These are phyloP conservation scores for Teunomyces atbi DNA, from an alignment of 805 yeast species.

Conservation along the genomic window DNA sequence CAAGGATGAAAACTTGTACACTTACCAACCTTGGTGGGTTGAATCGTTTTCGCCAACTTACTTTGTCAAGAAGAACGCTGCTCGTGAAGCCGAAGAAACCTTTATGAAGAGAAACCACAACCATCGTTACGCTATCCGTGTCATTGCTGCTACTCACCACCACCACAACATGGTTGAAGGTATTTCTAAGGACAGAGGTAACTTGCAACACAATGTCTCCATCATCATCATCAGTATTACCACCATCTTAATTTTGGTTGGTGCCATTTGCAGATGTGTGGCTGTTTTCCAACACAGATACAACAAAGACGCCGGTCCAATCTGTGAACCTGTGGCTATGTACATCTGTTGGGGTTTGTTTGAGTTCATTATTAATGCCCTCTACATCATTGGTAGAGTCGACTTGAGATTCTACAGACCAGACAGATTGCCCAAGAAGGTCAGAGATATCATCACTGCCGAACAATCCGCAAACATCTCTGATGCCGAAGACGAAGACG, in stretches of 20 bases:
- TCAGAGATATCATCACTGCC: constrained; percentile 41
- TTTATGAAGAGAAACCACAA: constrained; percentile 48
- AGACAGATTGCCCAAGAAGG: constrained; percentile 47
- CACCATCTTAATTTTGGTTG: constrained; percentile 48
- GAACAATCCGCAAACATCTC: constrained; percentile 29
- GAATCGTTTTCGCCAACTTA: constrained; percentile 58
- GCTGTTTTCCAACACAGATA: constrained; percentile 38
- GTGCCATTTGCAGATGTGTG: constrained; percentile 51
- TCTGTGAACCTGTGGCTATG: constrained; percentile 53
- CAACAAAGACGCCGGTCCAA: constrained; percentile 16
- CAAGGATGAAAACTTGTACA: constrained; percentile 48
- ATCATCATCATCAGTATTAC: constrained; percentile 45
- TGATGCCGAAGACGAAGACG: constrained; percentile 8
- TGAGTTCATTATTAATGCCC: constrained; percentile 55
- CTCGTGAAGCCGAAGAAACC: constrained; percentile 45
- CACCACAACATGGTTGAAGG: constrained; percentile 39
- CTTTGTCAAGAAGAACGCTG: constrained; percentile 55
- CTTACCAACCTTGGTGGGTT: constrained; percentile 80
- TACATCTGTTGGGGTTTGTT: constrained; percentile 68
- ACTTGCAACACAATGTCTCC: constrained; percentile 51
- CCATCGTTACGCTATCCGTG: constrained; percentile 51
- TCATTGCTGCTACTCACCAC: constrained; percentile 57
- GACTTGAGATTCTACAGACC: constrained; percentile 82
- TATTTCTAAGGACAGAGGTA: constrained; percentile 38
- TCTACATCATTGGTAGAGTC: constrained; percentile 62